Evolutionary conservation across 441 rosid genomes (phyloP), one percentile per base, ranked within the genome.

Genomic region (Erysimum pusillum): DNA sequence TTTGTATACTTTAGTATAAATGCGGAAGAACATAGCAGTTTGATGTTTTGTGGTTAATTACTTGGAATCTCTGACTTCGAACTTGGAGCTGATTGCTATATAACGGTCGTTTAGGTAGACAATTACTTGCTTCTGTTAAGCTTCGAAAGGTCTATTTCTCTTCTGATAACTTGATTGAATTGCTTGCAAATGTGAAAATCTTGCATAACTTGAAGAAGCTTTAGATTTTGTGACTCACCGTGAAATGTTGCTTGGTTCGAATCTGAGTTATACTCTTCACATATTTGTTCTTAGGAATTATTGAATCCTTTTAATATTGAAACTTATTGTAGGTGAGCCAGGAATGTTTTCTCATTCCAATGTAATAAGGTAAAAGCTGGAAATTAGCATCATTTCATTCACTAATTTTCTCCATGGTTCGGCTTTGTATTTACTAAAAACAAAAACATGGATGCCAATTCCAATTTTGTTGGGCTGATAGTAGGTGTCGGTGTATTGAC

Each of bases 311-410:
- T 49, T 65, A 2, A 36, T 67, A 0, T 17, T 35, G 48, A 52
- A 53, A 56, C 41, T 61, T 63, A 12, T 36, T 75, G 75, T 32
- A 78, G 81, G 81, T 67, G 66, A 67, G 65, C 38, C 22, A 44
- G 62, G 38, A 54, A 2, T 61, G 60, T 18, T 36, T 44, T 28
- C 45, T 67, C 74, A 36, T 67, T 73, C 45, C 56, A 67, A 11
- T 73, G 74, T 60, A 73, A n/a, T 36, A 52, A 73, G 82, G 79
- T 79, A 79, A 54, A 32, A n/a, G 2, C 38, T 45, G 9, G 3
- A 28, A 22, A 44, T 58, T 39, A 18, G 22, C 56, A 12, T 20
- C 48, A 15, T 53, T 54, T 56, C 45, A 4, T 22, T 17, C 34
- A 13, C 18, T 17, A 58, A 6, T 32, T 57, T 57, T 25, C 44